A percentile compares a stretch with the other conserved stretches of the same genome.
Evolutionary conservation across 768 basidiomycete species (phyloP).

Genomic region (Plicaturopsis crispa): DNA sequence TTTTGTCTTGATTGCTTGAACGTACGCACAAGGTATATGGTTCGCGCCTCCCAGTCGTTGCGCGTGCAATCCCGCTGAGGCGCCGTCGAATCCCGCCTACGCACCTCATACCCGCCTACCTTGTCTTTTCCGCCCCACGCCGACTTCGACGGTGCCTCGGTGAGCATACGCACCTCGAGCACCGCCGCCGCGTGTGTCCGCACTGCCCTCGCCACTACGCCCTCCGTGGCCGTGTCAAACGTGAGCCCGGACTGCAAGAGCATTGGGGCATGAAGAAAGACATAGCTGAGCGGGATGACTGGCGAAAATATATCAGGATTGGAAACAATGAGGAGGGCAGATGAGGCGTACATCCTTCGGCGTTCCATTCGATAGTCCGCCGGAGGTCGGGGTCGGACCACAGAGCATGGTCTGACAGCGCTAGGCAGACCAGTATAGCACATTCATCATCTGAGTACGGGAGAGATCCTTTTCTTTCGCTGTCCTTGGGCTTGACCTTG

Average conservation of each 20-base stretch:
- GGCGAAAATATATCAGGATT: conserved; percentile 10
- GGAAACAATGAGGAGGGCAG: conserved; percentile 1
- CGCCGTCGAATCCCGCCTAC: conserved; percentile 21
- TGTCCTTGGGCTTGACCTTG: too few species aligned
- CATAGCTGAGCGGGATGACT: conserved; percentile 56
- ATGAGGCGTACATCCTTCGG: conserved; percentile 38
- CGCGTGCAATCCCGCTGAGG: conserved; percentile 16
- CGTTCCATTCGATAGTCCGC: conserved; percentile 34
- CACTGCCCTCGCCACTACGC: conserved; percentile 48
- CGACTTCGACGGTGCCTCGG: conserved; percentile 34
- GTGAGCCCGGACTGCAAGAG: conserved; percentile 19
- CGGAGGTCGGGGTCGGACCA: conserved; percentile 57
- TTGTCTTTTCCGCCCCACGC: too few species aligned
- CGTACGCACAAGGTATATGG: conserved; percentile 66
- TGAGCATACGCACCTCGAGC: conserved; percentile 57
- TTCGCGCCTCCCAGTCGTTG: conserved; percentile 54
- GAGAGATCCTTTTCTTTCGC: too few species aligned
- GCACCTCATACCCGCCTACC: conserved; percentile 67
- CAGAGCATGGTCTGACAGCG: conserved; percentile 64
- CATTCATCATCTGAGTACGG: not conserved
- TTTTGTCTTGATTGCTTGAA: too few species aligned
- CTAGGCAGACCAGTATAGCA: conserved; percentile 22
- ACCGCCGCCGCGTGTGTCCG: conserved; percentile 36
- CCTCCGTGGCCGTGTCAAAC: conserved; percentile 27
- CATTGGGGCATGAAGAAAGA: conserved; percentile 34